Evolutionary conservation across 768 basidiomycete species (phyloP).

Genomic region (Artomyces pyxidatus): DNA sequence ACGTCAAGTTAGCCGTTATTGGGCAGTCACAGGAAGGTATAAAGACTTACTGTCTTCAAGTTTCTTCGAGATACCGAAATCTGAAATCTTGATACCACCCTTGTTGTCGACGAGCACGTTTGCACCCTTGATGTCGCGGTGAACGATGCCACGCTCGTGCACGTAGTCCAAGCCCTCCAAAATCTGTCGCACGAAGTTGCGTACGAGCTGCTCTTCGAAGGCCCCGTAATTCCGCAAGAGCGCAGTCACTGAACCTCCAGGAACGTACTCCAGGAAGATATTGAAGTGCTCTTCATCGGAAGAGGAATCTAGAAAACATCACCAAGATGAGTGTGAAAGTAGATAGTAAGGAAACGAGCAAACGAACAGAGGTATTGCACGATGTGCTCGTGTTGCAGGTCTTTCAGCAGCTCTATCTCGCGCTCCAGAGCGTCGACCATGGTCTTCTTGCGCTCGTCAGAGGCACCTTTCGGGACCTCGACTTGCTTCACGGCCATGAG

Average conservation of each 20-base stretch:
- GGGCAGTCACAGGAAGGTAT: not conserved
- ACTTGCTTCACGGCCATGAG: slow-evolving; percentile 99
- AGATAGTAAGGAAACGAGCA: not conserved
- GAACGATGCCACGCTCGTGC: slow-evolving; percentile 90
- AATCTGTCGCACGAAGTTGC: slow-evolving; percentile 90
- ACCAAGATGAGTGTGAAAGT: not conserved
- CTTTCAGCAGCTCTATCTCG: slow-evolving; percentile 90
- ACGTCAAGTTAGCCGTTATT: not conserved
- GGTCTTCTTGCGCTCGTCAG: slow-evolving; percentile 87
- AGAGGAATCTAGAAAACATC: slow-evolving; percentile 65
- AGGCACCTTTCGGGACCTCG: slow-evolving; percentile 77
- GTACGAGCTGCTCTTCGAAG: slow-evolving; percentile 87
- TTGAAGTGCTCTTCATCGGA: slow-evolving; percentile 86
- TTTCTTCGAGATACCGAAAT: slow-evolving; percentile 96
- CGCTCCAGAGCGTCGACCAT: slow-evolving; percentile 90
- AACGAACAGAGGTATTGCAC: slow-evolving; percentile 95
- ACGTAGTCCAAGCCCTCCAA: slow-evolving; percentile 83
- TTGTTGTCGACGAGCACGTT: slow-evolving; percentile 99
- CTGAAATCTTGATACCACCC: slow-evolving; percentile 94
- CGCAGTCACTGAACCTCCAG: slow-evolving; percentile 89
- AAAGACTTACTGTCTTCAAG: slow-evolving; percentile 81
- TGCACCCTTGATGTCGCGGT: slow-evolving; percentile 97
- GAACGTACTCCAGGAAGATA: slow-evolving; percentile 96
- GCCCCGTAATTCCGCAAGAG: slow-evolving; percentile 87
- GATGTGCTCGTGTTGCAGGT: slow-evolving; percentile 90